Base-by-base conservation (phyloP, 2,329 filamentous ascomycete species). In the Xylaria multiplex region DNA sequence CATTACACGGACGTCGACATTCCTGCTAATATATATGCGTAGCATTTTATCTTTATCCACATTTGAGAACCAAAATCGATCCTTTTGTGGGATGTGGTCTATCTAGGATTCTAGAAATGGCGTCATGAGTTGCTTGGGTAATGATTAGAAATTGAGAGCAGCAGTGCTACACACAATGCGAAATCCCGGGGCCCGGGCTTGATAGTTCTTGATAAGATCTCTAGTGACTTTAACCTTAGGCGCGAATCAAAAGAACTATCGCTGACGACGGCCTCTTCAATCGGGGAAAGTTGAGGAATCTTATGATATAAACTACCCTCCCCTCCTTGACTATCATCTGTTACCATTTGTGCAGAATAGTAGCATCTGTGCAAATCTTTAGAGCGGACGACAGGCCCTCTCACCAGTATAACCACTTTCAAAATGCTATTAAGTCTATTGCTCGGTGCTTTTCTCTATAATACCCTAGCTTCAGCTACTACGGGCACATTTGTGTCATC, bases 91-190 rank as follows among this genome's bases (percentile, higher is more conserved):
- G 19, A 42, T 19, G 19, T 19, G 19, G 37, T 24, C 32, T 13
- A 24, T 43, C 22, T 27, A 43, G 27, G 9, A 37, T 37, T 8
- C 2, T 2, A 53, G 11, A 16, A 35, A 42, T 43, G 6, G 6
- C 19, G 8, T 27, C 35, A 5, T n/a, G 37, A 30, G 13, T 22
- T n/a, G 52, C 52, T 55, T 37, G 43, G 50, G 11, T 55, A 55
- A 55, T 55, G 52, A 35, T 55, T 55, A 55, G 19, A 42, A 55
- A 55, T 55, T 1, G 19, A 5, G n/a, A 16, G 13, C 32, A 9
- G 22, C n/a, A 19, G 35, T 43, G 32, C 32, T 9, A 35, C 9
- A 6, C 32, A 6, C 9, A 6, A 35, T 2, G 11, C 3, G 13
- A 30, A 22, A 30, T 43, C 13, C 27, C 9, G 32, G 32, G 37